Percentiles rank a stretch among this genome's conserved stretches.
Evolutionary conservation across 2,329 filamentous ascomycete genomes (phyloP).

Genomic region (Drechslerella dactyloides): DNA sequence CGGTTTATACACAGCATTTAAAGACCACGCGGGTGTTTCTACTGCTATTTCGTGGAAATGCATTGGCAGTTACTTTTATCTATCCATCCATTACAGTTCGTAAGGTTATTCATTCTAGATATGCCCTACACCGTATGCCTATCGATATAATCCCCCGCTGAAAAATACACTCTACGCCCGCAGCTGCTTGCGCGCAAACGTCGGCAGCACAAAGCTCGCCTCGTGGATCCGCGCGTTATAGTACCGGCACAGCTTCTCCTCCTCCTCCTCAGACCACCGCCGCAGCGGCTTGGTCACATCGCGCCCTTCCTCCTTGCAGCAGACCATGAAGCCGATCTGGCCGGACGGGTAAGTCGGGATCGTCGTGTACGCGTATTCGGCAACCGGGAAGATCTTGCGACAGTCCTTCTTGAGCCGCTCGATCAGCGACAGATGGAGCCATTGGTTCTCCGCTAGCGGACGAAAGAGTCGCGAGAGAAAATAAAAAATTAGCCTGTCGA

Average conservation of each 20-base stretch:
- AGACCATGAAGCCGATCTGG: conserved; percentile 99
- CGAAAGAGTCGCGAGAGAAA: conserved; percentile 9
- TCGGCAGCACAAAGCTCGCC: conserved; percentile 90
- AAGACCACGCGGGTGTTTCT: too few species aligned
- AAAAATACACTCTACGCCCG: conserved; percentile 53
- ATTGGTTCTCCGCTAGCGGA: conserved; percentile 90
- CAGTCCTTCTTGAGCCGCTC: conserved; percentile 94
- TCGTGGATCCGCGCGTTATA: conserved; percentile 97
- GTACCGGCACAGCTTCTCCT: conserved; percentile 91
- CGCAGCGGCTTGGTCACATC: conserved; percentile 86
- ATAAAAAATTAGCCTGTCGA: conserved; percentile 14
- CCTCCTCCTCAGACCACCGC: conserved; percentile 81
- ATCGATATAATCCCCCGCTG: background rate
- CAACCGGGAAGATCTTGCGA: conserved; percentile 94
- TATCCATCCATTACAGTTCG: conserved; percentile 34
- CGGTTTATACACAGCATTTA: too few species aligned
- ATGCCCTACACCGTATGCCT: background rate
- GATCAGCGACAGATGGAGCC: conserved; percentile 95
- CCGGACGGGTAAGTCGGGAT: conserved; percentile 99
- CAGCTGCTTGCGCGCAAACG: conserved; percentile 76
- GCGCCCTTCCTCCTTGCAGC: conserved; percentile 87
- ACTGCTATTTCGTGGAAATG: too few species aligned
- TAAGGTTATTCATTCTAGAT: conserved; percentile 3
- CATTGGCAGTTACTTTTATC: conserved; percentile 47
- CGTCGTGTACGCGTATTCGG: conserved; percentile 98